Percentiles rank a stretch among this genome's conserved stretches.
phyloP scores from a whole-genome alignment of 305 asterid species.

The Euphrasia arctica region DNA sequence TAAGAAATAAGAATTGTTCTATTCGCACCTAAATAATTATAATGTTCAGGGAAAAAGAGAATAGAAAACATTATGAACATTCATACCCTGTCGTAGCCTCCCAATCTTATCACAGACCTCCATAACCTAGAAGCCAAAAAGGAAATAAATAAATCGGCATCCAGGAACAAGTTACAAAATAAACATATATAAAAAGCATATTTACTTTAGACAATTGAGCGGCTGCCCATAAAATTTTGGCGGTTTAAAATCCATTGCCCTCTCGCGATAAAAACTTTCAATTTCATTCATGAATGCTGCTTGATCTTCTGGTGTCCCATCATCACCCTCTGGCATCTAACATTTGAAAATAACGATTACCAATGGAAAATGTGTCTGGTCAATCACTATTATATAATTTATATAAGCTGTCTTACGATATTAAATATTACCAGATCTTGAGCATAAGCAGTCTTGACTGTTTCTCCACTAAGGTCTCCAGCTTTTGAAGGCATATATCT shows the following conservation, averaged over 20 bases:
- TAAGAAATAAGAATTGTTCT: not conserved
- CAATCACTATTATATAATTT: conserved; percentile 10
- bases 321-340: conserved; percentile 66
- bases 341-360: conserved; percentile 1
- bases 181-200: conserved; percentile 21
- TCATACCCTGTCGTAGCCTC: conserved; percentile 91
- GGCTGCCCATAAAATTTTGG: conserved; percentile 91
- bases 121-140: conserved; percentile 61
- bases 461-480: conserved; percentile 51
- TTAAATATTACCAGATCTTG: conserved; percentile 27
- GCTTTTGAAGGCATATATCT: conserved; percentile 43
- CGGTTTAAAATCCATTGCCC: conserved; percentile 72
- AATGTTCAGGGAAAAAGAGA: not conserved
- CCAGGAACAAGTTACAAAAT: conserved; percentile 19
- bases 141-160: conserved; percentile 14
- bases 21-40: not conserved
- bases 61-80: conserved; percentile 17
- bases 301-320: conserved; percentile 88
- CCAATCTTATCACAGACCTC: conserved; percentile 79
- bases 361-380: not conserved
- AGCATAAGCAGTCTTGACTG: conserved; percentile 31
- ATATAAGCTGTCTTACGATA: conserved; percentile 7
- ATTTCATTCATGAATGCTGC: conserved; percentile 72
- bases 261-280: conserved; percentile 65
- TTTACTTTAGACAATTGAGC: conserved; percentile 86